A percentile compares a stretch with the other conserved stretches of the same genome.
phyloP scores from a whole-genome alignment of 164 flowering plant genomes.

The Hamamelis virginiana region DNA sequence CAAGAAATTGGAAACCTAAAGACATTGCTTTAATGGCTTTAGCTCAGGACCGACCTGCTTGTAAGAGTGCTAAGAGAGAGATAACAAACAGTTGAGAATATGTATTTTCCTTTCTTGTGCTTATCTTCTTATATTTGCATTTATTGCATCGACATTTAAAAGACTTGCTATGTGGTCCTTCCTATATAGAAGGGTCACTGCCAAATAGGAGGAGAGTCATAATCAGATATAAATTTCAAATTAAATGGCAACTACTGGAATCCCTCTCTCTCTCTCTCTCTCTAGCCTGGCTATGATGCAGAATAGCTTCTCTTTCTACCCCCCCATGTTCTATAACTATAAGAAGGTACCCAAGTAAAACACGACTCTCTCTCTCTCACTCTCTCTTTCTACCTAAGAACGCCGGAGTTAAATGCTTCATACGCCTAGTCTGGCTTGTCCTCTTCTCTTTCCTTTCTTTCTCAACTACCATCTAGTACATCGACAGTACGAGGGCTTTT shows the following conservation, averaged over 20 bases:
- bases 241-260: constrained; percentile 15
- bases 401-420: constrained; percentile 15
- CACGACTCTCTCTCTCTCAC: too few species aligned
- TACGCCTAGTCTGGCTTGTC: constrained; percentile 18
- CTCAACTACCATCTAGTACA: neutral
- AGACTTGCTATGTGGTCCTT: constrained; percentile 17
- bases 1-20: too few species aligned
- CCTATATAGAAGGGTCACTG: neutral
- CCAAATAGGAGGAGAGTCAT: neutral
- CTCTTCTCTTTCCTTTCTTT: neutral
- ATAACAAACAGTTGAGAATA: too few species aligned
- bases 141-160: constrained; percentile 1
- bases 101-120: neutral
- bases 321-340: constrained; percentile 36
- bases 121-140: neutral
- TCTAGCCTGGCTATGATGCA: constrained; percentile 18
- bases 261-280: constrained; percentile 7
- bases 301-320: neutral
- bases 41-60: too few species aligned
- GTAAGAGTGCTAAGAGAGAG: too few species aligned
- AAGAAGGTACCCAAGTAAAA: too few species aligned
- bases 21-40: too few species aligned
- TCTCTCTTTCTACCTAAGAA: neutral
- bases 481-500: neutral
- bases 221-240: constrained; percentile 6